These are phyloP conservation scores for Lachnellula arida DNA, from an alignment of 2,329 filamentous ascomycete genomes.

Conservation along the genomic window DNA sequence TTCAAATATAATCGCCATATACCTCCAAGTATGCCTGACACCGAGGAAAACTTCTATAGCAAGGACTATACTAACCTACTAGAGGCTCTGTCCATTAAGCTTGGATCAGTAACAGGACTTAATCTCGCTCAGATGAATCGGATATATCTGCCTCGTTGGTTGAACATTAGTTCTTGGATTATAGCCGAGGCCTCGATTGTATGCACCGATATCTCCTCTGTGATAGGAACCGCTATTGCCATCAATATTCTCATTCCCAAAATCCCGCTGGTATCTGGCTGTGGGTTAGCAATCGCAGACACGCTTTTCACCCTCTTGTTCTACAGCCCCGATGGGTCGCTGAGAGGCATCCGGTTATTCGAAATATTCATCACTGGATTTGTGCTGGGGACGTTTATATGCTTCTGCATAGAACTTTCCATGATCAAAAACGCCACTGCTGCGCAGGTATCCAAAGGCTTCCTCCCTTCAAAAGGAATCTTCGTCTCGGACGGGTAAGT, in stretches of 20 bases:
- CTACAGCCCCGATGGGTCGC: slow-evolving; percentile 53
- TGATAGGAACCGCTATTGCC: slow-evolving; percentile 67
- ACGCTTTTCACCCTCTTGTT: slow-evolving; percentile 63
- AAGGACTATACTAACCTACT: slow-evolving; percentile 17
- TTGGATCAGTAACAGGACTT: slow-evolving; percentile 47
- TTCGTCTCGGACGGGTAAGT: slow-evolving; percentile 49
- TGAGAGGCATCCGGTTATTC: slow-evolving; percentile 54
- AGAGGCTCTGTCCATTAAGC: slow-evolving; percentile 37
- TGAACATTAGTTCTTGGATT: slow-evolving; percentile 47
- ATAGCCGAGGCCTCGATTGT: slow-evolving; percentile 44
- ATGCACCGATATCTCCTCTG: slow-evolving; percentile 36
- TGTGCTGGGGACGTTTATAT: slow-evolving; percentile 60
- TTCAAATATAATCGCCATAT: slow-evolving; percentile 52
- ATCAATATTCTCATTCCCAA: slow-evolving; percentile 59
- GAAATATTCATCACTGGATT: slow-evolving; percentile 58
- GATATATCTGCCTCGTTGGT: slow-evolving; percentile 44
- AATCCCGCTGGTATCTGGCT: slow-evolving; percentile 60
- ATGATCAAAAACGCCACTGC: slow-evolving; percentile 48
- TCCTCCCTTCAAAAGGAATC: slow-evolving; percentile 54
- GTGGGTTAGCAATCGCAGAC: slow-evolving; percentile 61
- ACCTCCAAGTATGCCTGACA: slow-evolving; percentile 32
- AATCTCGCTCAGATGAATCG: slow-evolving; percentile 48
- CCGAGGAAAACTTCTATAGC: neutral
- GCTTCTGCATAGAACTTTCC: slow-evolving; percentile 64
- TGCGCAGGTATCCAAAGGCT: slow-evolving; percentile 57